Evolutionary conservation across 441 rosid genomes (phyloP).

Genomic region (Erysimum cheiri): DNA sequence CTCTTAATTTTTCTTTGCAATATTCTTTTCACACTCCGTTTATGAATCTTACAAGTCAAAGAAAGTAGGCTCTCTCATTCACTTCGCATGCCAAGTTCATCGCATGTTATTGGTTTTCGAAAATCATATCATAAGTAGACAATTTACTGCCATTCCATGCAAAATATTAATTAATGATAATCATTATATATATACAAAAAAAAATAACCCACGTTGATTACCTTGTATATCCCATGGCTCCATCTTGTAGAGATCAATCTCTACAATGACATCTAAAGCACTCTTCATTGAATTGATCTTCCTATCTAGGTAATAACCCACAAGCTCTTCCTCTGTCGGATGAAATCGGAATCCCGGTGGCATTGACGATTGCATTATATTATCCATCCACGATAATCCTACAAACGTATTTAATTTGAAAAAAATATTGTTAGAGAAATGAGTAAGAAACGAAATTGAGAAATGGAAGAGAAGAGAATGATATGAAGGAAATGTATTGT

Average conservation of each 20-base stretch:
- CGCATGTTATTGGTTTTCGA: constrained; percentile 21
- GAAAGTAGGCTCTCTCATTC: constrained; percentile 43
- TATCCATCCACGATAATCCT: constrained; percentile 39
- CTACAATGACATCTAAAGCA: constrained; percentile 79
- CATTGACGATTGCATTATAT: constrained; percentile 62
- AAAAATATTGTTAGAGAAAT: constrained; percentile 25
- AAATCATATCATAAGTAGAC: constrained; percentile 16
- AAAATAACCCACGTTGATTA: constrained; percentile 35
- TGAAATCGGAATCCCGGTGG: constrained; percentile 97
- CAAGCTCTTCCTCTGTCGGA: constrained; percentile 97
- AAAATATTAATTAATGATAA: constrained; percentile 20
- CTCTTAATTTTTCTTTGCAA: constrained; percentile 15
- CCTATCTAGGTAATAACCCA: constrained; percentile 84
- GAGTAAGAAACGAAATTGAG: constrained; percentile 30
- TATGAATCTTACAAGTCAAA: constrained; percentile 38
- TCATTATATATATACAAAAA: constrained; percentile 8
- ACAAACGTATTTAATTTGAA: constrained; percentile 28
- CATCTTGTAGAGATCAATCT: constrained; percentile 92
- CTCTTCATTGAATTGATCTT: constrained; percentile 74
- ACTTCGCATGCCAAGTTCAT: constrained; percentile 38
- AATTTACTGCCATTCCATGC: constrained; percentile 32
- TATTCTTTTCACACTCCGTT: constrained; percentile 45
- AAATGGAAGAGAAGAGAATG: constrained; percentile 30
- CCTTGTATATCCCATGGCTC: constrained; percentile 99
- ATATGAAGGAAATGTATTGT: constrained; percentile 22